Conservation (phyloP, 108 stramenopile species). For the Cyclotella choctawhatcheeana region DNA sequence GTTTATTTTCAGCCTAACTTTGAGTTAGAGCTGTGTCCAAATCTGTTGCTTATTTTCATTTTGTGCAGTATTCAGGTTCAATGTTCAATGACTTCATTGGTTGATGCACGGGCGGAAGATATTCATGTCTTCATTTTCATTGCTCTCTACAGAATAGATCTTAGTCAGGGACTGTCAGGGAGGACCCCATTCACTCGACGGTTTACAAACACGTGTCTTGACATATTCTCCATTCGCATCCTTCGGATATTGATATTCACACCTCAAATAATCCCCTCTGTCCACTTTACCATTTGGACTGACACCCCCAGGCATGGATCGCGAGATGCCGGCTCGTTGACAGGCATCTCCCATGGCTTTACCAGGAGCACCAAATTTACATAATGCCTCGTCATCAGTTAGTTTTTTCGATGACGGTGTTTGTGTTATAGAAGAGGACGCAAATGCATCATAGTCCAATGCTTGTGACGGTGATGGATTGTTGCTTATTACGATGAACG, state of each 20-base stretch:
- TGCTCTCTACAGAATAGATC: too few species aligned
- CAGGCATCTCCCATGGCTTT: slow-evolving; percentile 60
- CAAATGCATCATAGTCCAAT: neutral
- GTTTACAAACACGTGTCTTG: slow-evolving; percentile 35
- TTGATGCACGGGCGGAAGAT: too few species aligned
- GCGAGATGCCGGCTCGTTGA: slow-evolving; percentile 48
- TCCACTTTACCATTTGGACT: slow-evolving; percentile 63
- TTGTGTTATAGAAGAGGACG: slow-evolving; percentile 2
- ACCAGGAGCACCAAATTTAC: slow-evolving; percentile 58
- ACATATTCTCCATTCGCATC: slow-evolving; percentile 25
- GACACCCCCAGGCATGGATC: slow-evolving; percentile 29
- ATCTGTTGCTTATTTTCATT: too few species aligned
- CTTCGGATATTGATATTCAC: slow-evolving; percentile 31
- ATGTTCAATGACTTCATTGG: too few species aligned
- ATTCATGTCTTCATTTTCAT: too few species aligned
- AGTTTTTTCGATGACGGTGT: slow-evolving; percentile 18
- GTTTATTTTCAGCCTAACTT: too few species aligned
- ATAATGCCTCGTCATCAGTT: slow-evolving; percentile 57
- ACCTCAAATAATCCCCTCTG: slow-evolving; percentile 56
- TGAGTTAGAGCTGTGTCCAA: too few species aligned
- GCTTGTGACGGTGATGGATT: neutral
- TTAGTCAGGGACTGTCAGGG: too few species aligned
- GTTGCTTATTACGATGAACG: too few species aligned
- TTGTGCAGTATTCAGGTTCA: too few species aligned
- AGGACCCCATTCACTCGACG: slow-evolving; percentile 18